Conservation (phyloP, 805 yeast species). For the Ogataea glucozyma region DNA sequence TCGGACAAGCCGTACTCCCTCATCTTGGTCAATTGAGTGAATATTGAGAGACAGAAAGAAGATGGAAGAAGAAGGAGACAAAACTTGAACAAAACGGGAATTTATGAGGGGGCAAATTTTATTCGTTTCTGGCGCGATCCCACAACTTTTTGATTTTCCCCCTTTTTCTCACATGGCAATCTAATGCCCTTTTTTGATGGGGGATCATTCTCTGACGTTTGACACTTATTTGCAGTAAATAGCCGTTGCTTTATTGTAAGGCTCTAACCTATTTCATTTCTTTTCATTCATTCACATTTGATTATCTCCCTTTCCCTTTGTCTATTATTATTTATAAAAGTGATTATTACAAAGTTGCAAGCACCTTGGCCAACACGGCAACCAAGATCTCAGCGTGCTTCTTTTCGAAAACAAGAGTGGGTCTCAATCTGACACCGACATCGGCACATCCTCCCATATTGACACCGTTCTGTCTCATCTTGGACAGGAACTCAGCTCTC, state of each 20-base stretch:
- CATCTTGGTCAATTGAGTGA: conserved; percentile 19
- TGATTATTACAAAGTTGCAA: conserved; percentile 25
- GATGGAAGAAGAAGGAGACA: background rate
- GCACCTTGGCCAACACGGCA: conserved; percentile 41
- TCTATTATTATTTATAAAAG: conserved; percentile 1
- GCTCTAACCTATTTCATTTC: too few species aligned
- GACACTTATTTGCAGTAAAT: background rate
- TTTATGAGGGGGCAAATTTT: background rate
- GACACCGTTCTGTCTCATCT: conserved; percentile 64
- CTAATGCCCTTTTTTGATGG: too few species aligned
- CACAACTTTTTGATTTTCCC: too few species aligned
- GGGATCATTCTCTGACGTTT: too few species aligned
- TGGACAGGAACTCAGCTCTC: conserved; percentile 62
- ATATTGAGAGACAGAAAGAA: background rate
- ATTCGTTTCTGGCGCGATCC: conserved; percentile 3
- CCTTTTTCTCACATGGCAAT: too few species aligned
- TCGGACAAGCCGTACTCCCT: conserved; percentile 35
- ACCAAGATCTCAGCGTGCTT: conserved; percentile 75
- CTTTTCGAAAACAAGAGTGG: conserved; percentile 74
- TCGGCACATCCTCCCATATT: conserved; percentile 88
- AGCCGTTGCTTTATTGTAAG: conserved; percentile 9
- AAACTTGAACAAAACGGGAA: background rate
- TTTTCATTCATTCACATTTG: too few species aligned
- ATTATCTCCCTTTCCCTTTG: conserved; percentile 10
- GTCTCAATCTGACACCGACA: conserved; percentile 76